Base-by-base conservation (phyloP, 2,329 filamentous ascomycete species). In the Alternaria sp. region DNA sequence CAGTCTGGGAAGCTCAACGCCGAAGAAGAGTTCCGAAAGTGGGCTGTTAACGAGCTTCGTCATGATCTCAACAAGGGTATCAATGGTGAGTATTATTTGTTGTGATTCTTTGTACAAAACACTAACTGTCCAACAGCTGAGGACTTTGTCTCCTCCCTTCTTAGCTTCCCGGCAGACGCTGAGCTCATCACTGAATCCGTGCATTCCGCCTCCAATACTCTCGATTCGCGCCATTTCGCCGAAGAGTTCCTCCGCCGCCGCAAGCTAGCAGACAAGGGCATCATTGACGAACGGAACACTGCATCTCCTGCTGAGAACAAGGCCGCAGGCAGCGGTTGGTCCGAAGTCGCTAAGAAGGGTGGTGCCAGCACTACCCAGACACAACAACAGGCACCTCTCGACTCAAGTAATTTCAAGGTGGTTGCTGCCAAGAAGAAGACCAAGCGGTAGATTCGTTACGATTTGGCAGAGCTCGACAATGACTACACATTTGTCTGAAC, bases 311-410 rank as follows among this genome's bases (percentile, higher is more conserved):
- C 74, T 54, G 78, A 72, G 63, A 82, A 78, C 66, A 79, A 76
- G 55, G 71, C 73, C 14, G 72, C 72, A 5, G 82, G 83, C 67
- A 89, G 92, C 57, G 94, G 94, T 20, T 99, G 95, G 95, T 97
- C 86, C 70, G 95, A 98, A 81, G 95, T 99, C 54, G 95, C 95
- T 2, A 98, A 98, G 89, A 97, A 97, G 85, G 91, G 91, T 93
- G 85, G 90, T 87, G 25, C 83, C 81, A 51, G 74, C 71, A 69
- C 76, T 77, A 76, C 78, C 55, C 66, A 66, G 70, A 74, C 75
- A 61, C 80, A 78, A 63, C 76, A 77, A 60, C 68, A 69, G 71
- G 64, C 66, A 34, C 63, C 79, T 50, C 76, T 78, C 49, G 76
- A 80, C 44, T 86, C 84, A 25, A 85, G 90, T 10, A 87, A 87